These are phyloP conservation scores for Lodderomyces oxycetoniae DNA, from an alignment of 1,139 yeast genomes.

Conservation along the genomic window DNA sequence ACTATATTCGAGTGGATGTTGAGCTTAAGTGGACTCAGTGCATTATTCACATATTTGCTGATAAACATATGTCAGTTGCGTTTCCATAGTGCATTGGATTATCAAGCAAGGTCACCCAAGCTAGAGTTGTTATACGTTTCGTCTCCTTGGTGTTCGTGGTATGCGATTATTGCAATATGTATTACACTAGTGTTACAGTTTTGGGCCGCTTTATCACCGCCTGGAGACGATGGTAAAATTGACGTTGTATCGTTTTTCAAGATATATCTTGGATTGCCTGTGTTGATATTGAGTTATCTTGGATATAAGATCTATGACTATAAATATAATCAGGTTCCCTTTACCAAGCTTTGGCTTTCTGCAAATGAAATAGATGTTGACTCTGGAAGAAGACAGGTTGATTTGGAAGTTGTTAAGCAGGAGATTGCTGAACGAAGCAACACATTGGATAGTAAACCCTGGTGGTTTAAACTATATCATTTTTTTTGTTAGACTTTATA, in stretches of 20 bases:
- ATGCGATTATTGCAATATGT: conserved; percentile 25
- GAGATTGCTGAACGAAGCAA: conserved; percentile 23
- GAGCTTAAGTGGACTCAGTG: conserved; percentile 22
- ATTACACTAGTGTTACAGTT: conserved; percentile 31
- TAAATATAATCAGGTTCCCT: conserved; percentile 20
- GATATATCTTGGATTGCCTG: conserved; percentile 29
- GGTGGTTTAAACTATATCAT: conserved; percentile 21
- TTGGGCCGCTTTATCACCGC: conserved; percentile 40
- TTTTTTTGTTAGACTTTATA: conserved; percentile 27
- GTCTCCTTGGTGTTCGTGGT: conserved; percentile 27
- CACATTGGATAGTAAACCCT: conserved; percentile 22
- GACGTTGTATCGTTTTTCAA: conserved; percentile 30
- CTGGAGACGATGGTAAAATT: conserved; percentile 20
- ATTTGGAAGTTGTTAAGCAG: conserved; percentile 34
- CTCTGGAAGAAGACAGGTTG: conserved; percentile 40
- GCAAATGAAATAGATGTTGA: conserved; percentile 38
- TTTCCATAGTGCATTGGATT: conserved; percentile 26
- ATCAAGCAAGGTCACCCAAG: conserved; percentile 25
- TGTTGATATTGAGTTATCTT: conserved; percentile 25
- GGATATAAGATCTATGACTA: conserved; percentile 32
- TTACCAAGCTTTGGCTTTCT: conserved; percentile 26
- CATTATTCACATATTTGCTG: conserved; percentile 25
- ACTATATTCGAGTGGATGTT: conserved; percentile 23
- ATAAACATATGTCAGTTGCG: conserved; percentile 30
- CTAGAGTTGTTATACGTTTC: conserved; percentile 30